Conservation (phyloP, 2,329 filamentous ascomycete species). For the Fusarium concolor region DNA sequence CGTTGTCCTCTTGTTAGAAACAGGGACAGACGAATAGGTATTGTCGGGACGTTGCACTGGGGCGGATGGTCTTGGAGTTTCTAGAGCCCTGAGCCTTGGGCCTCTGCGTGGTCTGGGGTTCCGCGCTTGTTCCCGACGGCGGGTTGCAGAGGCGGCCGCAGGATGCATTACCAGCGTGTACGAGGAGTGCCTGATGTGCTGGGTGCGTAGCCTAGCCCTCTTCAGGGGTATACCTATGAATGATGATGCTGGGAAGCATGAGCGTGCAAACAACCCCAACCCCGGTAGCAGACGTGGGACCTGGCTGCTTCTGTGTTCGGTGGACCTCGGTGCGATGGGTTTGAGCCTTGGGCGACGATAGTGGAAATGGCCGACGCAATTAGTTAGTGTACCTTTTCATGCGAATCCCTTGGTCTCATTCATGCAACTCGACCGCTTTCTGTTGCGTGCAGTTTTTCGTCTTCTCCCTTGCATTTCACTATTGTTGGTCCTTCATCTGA, state of each 20-base stretch:
- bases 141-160: conserved; percentile 56
- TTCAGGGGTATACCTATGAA: conserved; percentile 23
- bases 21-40: conserved; percentile 28
- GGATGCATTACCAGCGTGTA: conserved; percentile 49
- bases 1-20: conserved; percentile 14
- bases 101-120: conserved; percentile 48
- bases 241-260: conserved; percentile 8
- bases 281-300: conserved; percentile 29
- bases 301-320: conserved; percentile 5
- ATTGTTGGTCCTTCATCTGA: not conserved
- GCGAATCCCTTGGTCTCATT: conserved; percentile 35
- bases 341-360: conserved; percentile 26
- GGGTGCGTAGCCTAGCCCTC: not conserved
- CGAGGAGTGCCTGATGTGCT: conserved; percentile 28
- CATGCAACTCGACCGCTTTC: conserved; percentile 36
- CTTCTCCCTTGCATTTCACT: conserved; percentile 11
- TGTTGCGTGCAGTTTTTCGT: conserved; percentile 1
- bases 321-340: conserved; percentile 36
- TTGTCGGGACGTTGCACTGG: conserved; percentile 29
- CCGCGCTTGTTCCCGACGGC: conserved; percentile 52
- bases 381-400: conserved; percentile 33
- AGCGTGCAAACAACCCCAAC: conserved; percentile 15
- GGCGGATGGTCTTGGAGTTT: conserved; percentile 33
- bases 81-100: conserved; percentile 37
- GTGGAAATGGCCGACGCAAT: conserved; percentile 39